Evolutionary conservation across 768 basidiomycete genomes (phyloP).

Genomic region (Rhizopogon salebrosus): DNA sequence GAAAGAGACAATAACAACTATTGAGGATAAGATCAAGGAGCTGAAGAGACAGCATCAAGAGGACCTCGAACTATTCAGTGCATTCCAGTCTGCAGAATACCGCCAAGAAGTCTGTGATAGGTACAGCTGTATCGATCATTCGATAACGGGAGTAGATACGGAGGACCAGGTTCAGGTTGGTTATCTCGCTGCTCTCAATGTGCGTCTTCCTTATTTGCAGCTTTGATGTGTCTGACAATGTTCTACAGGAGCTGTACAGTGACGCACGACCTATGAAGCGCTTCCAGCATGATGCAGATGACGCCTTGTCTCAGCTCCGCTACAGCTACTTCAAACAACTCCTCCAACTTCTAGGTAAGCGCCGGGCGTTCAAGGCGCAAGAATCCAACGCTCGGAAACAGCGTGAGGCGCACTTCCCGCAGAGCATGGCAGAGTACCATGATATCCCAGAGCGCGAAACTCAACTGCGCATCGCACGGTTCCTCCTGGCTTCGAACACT

Average conservation of each 20-base stretch:
- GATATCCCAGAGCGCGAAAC: constrained; percentile 33
- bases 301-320: constrained; percentile 23
- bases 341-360: constrained; percentile 10
- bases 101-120: constrained; percentile 30
- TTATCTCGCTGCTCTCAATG: constrained; percentile 20
- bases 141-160: constrained; percentile 23
- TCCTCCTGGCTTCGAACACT: constrained; percentile 25
- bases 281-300: constrained; percentile 21
- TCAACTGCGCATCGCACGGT: constrained; percentile 46
- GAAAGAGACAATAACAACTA: constrained; percentile 20
- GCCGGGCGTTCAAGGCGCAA: constrained; percentile 5
- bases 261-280: constrained; percentile 13
- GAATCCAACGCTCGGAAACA: constrained; percentile 18
- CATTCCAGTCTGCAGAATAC: constrained; percentile 26
- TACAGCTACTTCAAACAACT: constrained; percentile 26
- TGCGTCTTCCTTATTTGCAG: not conserved
- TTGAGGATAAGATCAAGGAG: constrained; percentile 24
- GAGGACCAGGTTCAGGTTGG: constrained; percentile 18
- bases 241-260: constrained; percentile 15
- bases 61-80: constrained; percentile 26
- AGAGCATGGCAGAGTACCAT: constrained; percentile 22
- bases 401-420: constrained; percentile 32
- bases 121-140: constrained; percentile 16
- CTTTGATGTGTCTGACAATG: not conserved
- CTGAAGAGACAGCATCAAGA: constrained; percentile 24